These are phyloP conservation scores for Arthroderma sp. DNA, from an alignment of 2,329 filamentous ascomycete genomes.

Conservation along the genomic window DNA sequence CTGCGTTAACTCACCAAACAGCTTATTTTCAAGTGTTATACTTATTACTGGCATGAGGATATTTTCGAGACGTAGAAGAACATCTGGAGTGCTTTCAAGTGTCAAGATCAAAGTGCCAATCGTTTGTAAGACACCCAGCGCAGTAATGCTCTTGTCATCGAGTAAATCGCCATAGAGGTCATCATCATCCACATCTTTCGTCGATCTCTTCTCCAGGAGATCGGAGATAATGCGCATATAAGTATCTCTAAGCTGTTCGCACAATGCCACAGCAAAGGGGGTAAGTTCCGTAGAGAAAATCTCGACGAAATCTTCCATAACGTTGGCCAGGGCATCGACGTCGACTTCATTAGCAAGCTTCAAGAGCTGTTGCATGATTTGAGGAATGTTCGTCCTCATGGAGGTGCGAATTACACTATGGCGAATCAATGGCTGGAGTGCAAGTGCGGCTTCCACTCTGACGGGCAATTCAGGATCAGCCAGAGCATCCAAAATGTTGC, in stretches of 20 bases:
- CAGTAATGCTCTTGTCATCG: conserved; percentile 97
- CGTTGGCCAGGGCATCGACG: conserved; percentile 90
- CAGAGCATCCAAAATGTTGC: conserved; percentile 94
- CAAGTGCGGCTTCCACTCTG: conserved; percentile 82
- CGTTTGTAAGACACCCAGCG: conserved; percentile 87
- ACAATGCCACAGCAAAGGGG: conserved; percentile 89
- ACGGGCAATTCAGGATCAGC: conserved; percentile 87
- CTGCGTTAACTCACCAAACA: conserved; percentile 50
- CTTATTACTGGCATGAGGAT: conserved; percentile 95
- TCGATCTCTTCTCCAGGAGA: conserved; percentile 69
- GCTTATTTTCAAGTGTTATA: conserved; percentile 92
- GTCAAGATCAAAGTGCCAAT: conserved; percentile 96
- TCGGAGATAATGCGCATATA: conserved; percentile 90
- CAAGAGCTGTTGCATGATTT: conserved; percentile 97
- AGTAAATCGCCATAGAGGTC: conserved; percentile 79
- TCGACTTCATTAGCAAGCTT: conserved; percentile 97
- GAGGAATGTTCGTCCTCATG: conserved; percentile 96
- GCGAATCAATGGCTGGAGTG: conserved; percentile 85
- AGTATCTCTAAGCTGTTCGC: conserved; percentile 89
- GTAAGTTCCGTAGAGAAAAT: conserved; percentile 96
- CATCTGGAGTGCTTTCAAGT: conserved; percentile 90
- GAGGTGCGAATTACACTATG: conserved; percentile 87
- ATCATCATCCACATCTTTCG: conserved; percentile 60
- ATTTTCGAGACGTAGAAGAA: conserved; percentile 84
- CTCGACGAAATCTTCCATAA: conserved; percentile 99